A percentile compares a stretch with the other conserved stretches of the same genome.
Conservation (phyloP, 768 basidiomycete species). For the Clitopilus hobsonii region DNA sequence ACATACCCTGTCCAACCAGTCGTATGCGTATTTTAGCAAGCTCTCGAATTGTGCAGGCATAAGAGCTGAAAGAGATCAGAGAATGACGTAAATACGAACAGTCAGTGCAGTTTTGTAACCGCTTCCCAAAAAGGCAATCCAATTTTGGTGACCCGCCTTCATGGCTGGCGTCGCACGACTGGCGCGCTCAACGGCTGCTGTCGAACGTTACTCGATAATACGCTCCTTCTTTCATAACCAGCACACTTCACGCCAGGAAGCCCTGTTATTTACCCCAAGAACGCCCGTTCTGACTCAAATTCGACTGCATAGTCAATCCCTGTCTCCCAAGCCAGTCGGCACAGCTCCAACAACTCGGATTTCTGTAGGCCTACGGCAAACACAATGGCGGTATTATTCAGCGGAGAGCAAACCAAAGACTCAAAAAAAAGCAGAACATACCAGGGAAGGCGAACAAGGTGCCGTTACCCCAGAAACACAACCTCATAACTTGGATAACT, state of each 20-base stretch:
- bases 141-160: conserved; percentile 3
- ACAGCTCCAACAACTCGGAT: neutral
- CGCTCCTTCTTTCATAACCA: conserved; percentile 50
- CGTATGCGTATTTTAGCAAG: conserved; percentile 3
- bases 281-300: neutral
- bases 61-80: neutral
- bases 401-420: neutral
- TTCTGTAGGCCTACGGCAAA: neutral
- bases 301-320: neutral
- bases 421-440: neutral
- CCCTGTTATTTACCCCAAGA: neutral
- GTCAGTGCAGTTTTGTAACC: neutral
- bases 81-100: conserved; percentile 3
- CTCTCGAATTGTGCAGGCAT: neutral
- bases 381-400: neutral
- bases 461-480: neutral
- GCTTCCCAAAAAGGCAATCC: neutral
- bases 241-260: conserved; percentile 4
- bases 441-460: neutral
- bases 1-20: conserved; percentile 9
- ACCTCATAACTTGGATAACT: conserved; percentile 50
- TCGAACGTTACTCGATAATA: conserved; percentile 59
- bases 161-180: conserved; percentile 8
- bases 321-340: neutral
- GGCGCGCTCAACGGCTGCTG: conserved; percentile 14